phyloP scores from a whole-genome alignment of 2,329 filamentous ascomycete genomes.

The Pyricularia grisea region DNA sequence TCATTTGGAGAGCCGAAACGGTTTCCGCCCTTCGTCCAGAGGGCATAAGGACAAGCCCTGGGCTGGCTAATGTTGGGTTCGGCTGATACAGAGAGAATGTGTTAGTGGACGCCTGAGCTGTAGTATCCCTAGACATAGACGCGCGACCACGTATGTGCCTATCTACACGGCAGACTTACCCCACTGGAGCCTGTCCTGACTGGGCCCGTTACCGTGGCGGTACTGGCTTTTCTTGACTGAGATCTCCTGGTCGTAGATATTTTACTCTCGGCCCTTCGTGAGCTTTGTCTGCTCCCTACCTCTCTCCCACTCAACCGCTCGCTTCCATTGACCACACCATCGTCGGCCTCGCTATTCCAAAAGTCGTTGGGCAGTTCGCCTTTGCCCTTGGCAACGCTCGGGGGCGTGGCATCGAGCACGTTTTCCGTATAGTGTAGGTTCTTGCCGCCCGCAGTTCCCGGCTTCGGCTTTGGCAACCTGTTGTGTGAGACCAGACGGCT shows the following conservation, averaged over 20 bases:
- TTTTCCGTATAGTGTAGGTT: conserved; percentile 90
- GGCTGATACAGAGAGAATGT: background rate
- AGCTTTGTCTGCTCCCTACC: conserved; percentile 38
- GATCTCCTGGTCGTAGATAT: conserved; percentile 37
- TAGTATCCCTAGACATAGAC: background rate
- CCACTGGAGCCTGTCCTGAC: conserved; percentile 3
- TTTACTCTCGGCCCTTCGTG: conserved; percentile 43
- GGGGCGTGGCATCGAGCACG: conserved; percentile 58
- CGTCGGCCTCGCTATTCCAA: conserved; percentile 70
- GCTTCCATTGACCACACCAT: conserved; percentile 35
- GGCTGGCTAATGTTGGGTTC: conserved; percentile 8
- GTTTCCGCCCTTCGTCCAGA: conserved; percentile 51
- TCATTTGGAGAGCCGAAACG: conserved; percentile 71
- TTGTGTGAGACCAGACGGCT: conserved; percentile 90
- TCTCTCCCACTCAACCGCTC: conserved; percentile 41
- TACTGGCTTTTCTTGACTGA: conserved; percentile 48
- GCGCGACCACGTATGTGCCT: background rate
- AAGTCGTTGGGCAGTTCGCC: conserved; percentile 35
- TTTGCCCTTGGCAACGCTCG: conserved; percentile 17
- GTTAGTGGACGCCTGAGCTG: background rate
- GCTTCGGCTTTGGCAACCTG: conserved; percentile 49
- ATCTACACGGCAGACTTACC: background rate
- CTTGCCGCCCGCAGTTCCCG: conserved; percentile 70
- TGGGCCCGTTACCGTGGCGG: conserved; percentile 12
- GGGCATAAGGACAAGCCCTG: conserved; percentile 42